phyloP scores from a whole-genome alignment of 1,284 basidiomycete genomes.

The Rhodotorula sp. region DNA sequence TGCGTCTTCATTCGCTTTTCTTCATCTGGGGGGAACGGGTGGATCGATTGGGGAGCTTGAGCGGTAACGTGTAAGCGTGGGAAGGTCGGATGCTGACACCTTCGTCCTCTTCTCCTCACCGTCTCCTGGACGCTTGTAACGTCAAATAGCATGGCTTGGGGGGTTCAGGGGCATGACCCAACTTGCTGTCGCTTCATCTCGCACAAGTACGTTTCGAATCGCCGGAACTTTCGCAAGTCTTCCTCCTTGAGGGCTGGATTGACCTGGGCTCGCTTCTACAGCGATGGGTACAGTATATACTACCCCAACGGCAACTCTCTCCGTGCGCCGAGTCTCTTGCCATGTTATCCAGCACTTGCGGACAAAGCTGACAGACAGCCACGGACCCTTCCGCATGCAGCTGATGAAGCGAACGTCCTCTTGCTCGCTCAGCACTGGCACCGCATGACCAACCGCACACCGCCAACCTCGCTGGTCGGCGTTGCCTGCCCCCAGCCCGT shows the following conservation, averaged over 20 bases:
- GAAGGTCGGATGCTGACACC: too few species aligned
- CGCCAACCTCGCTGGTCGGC: not conserved
- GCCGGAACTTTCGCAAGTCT: not conserved
- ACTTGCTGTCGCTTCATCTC: conserved; percentile 20
- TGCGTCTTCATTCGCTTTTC: not conserved
- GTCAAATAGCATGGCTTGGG: conserved; percentile 20
- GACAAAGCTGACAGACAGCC: too few species aligned
- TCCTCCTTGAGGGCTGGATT: not conserved
- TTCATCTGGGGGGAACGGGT: too few species aligned
- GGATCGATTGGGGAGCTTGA: too few species aligned
- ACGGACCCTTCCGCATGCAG: too few species aligned
- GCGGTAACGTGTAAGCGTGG: too few species aligned
- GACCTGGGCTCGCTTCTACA: not conserved
- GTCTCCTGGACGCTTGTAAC: too few species aligned
- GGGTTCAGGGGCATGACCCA: conserved; percentile 22
- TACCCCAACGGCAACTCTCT: conserved; percentile 16
- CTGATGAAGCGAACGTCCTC: not conserved
- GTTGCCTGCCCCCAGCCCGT: conserved; percentile 9
- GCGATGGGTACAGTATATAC: not conserved
- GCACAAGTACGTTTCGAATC: conserved; percentile 13
- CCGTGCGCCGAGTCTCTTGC: not conserved
- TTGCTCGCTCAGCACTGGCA: conserved; percentile 3
- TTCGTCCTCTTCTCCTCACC: too few species aligned
- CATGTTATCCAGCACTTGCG: too few species aligned
- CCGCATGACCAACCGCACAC: not conserved